Base-by-base conservation (phyloP, 352 stramenopile genomes). In the Pythium guiyangense region DNA sequence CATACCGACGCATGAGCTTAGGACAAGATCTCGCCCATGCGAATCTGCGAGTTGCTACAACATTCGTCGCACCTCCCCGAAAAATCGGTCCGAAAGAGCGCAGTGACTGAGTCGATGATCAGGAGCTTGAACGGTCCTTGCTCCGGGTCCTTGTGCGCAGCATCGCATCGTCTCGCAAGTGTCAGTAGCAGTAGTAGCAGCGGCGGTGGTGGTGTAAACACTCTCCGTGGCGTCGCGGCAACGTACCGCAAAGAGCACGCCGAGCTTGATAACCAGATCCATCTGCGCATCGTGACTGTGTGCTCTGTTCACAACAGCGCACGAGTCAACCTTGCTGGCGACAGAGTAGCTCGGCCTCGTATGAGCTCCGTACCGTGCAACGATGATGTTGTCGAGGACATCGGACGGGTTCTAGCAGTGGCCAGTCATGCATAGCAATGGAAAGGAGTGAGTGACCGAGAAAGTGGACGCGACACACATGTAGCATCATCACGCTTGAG, bases 351-450 rank as follows among this genome's bases (percentile, higher is more conserved):
- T 37, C 15, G 1, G 26, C n/a, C 47, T n/a, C 15, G 15, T 14
- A 1, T 37, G 31, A 22, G 20, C 39, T 5, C 11, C 22, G 50
- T 50, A 90, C 79, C 88, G 79, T 17, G 90, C 91, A 39, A 97
- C 79, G 46, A 97, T 91, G 51, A 98, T 95, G 70, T 98, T 98
- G 62, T 97, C 92, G 25, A 98, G 74, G n/a, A 96, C 79, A 35
- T 97, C 92, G 1, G 83, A 67, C 25, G 84, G 65, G 52, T 98
- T 86, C 62, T 96, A 57, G 29, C 4, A 9, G 31, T 37, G 31
- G 12, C 31, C 31, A 9, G 31, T 11, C 31, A 9, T 37, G 31
- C 6, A 37, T 37, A 9, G 4, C 31, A 37, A 37, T 37, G n/a
- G n/a, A n/a, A n/a, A n/a, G n/a, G n/a, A n/a, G n/a, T n/a, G n/a